These are phyloP conservation scores for Cairneyella variabilis DNA, from an alignment of 495 filamentous ascomycete genomes.

Conservation along the genomic window DNA sequence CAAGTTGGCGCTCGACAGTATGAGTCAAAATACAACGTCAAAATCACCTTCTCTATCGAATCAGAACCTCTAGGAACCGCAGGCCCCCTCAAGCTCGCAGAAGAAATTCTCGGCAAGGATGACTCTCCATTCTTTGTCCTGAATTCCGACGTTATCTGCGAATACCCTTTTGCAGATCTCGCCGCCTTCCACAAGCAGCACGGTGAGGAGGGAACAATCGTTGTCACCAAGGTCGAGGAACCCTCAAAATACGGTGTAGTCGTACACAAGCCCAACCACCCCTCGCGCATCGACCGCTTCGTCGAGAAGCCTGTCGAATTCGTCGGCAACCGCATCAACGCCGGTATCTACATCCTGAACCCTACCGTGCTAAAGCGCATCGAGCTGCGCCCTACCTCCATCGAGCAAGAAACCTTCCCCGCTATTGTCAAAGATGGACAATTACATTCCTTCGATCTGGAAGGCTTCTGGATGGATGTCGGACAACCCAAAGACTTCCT, in stretches of 20 bases:
- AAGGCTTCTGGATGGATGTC: constrained; percentile 99
- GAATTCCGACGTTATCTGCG: constrained; percentile 97
- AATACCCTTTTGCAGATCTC: constrained; percentile 91
- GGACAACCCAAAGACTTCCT: constrained; percentile 99
- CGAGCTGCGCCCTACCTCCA: constrained; percentile 96
- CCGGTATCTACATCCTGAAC: constrained; percentile 98
- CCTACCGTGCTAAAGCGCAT: constrained; percentile 86
- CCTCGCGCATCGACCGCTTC: constrained; percentile 94
- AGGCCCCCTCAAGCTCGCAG: constrained; percentile 92
- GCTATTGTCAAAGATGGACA: constrained; percentile 87
- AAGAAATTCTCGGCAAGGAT: constrained; percentile 90
- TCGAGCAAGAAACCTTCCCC: constrained; percentile 99
- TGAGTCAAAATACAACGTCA: constrained; percentile 84
- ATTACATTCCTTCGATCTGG: constrained; percentile 95
- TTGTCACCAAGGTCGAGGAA: constrained; percentile 99
- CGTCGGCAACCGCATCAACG: constrained; percentile 99
- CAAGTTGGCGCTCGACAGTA: constrained; percentile 52
- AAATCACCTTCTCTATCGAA: constrained; percentile 96
- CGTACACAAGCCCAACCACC: constrained; percentile 92
- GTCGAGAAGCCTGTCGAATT: constrained; percentile 99
- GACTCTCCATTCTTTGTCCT: constrained; percentile 97
- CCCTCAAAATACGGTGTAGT: constrained; percentile 99
- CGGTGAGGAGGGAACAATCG: constrained; percentile 95
- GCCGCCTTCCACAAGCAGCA: constrained; percentile 87
- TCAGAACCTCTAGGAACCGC: constrained; percentile 93